Evolutionary conservation across 352 stramenopile genomes (phyloP).

Genomic region (Phytophthora citrophthora): DNA sequence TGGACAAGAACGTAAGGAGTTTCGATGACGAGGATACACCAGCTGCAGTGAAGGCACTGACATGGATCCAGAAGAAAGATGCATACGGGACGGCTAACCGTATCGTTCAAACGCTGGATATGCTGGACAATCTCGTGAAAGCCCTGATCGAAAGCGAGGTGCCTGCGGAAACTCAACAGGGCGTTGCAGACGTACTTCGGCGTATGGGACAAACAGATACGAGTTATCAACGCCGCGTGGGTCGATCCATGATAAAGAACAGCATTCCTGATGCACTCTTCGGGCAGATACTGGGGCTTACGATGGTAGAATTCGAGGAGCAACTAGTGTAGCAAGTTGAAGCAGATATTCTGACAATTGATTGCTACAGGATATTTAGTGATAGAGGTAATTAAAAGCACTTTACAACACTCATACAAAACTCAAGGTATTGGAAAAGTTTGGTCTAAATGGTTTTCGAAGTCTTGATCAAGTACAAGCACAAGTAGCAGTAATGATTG

Average conservation of each 20-base stretch:
- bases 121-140: constrained; percentile 53
- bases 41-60: constrained; percentile 45
- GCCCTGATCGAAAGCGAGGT: constrained; percentile 33
- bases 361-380: constrained; percentile 35
- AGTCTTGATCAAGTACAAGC: constrained; percentile 20
- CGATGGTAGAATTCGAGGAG: constrained; percentile 15
- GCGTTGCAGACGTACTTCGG: constrained; percentile 29
- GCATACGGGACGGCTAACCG: constrained; percentile 25
- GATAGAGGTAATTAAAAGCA: constrained; percentile 24
- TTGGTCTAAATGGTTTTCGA: constrained; percentile 34
- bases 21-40: constrained; percentile 57
- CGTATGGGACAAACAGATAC: constrained; percentile 19
- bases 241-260: constrained; percentile 29
- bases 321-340: constrained; percentile 21
- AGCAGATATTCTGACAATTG: constrained; percentile 3
- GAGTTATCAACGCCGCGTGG: constrained; percentile 19
- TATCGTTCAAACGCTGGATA: constrained; percentile 58
- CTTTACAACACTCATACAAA: constrained; percentile 24
- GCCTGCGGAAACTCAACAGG: constrained; percentile 28
- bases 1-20: constrained; percentile 47
- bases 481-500: constrained; percentile 12
- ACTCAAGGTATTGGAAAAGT: constrained; percentile 5
- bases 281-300: constrained; percentile 22
- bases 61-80: constrained; percentile 34
- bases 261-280: constrained; percentile 18